Evolutionary conservation across 2,329 filamentous ascomycete genomes (phyloP), one percentile per base, ranked within the genome.

Genomic region (Colletotrichum paranaense): DNA sequence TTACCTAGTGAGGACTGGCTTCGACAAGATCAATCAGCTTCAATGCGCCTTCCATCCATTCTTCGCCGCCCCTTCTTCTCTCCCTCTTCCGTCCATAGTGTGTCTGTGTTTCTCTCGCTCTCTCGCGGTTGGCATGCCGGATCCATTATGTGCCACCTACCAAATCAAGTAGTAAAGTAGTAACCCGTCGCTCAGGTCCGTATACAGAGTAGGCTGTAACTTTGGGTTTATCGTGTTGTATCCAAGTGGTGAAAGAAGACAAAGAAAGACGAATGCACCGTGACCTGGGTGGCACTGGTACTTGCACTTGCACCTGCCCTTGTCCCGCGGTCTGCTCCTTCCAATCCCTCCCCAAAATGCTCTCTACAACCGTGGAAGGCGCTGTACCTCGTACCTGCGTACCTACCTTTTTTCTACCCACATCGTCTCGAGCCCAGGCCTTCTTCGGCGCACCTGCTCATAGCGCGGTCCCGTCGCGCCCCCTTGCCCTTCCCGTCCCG

Each of bases 371-470:
- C 42, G 58, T 24, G 19, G 38, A 42, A 42, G 38, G 38, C 38
- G 38, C 38, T 42, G 38, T 42, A 19, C 38, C 9, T 42, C 38
- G 38, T 42, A 42, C 14, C 38, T 42, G 14, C 38, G 38, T 42
- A 42, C 38, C 16, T 42, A 19, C 38, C 38, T 42, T 42, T 42
- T 22, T 16, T 19, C 14, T 42, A 60, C 57, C 68, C 62, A 72
- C 57, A 72, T 69, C 52, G 66, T 67, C 59, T 46, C 12, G 55
- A 72, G 59, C 70, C 70, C 70, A 72, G 66, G 70, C 70, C 70
- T 65, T 55, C 58, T 64, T 64, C 32, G 68, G 52, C 65, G 65
- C 49, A 62, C 52, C 28, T 53, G 58, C 49, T 68, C 52, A 16
- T 28, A 42, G 68, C 52, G 28, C 46, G 32, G 26, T 63, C 60